Percentiles rank a stretch among this genome's conserved stretches.
Evolutionary conservation across 1,284 basidiomycete genomes (phyloP).

Genomic region (Heterobasidion annosum): DNA sequence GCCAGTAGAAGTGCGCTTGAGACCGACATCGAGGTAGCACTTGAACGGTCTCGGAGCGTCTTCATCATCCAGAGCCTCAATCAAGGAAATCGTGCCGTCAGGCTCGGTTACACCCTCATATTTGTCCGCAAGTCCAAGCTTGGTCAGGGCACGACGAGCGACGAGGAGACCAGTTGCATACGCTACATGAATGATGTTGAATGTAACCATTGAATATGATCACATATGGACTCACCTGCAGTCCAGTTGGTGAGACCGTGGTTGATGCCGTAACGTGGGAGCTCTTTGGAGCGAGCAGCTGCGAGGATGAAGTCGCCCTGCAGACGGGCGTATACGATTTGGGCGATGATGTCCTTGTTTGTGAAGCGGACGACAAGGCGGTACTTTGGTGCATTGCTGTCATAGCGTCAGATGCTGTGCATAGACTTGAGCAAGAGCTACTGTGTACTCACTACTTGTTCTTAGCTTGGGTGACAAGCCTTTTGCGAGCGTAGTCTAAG

Average conservation of each 20-base stretch:
- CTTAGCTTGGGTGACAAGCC: slow-evolving; percentile 95
- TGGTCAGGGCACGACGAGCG: slow-evolving; percentile 92
- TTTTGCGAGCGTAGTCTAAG: slow-evolving; percentile 93
- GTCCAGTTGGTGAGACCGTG: slow-evolving; percentile 99
- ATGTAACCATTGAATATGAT: not conserved
- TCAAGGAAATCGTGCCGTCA: slow-evolving; percentile 79
- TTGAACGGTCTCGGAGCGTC: slow-evolving; percentile 98
- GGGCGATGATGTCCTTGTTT: slow-evolving; percentile 86
- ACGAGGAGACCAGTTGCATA: slow-evolving; percentile 97
- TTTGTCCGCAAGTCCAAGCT: slow-evolving; percentile 97
- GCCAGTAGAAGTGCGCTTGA: slow-evolving; percentile 97
- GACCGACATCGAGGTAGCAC: slow-evolving; percentile 96
- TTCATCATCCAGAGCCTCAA: slow-evolving; percentile 82
- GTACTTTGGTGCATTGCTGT: slow-evolving; percentile 92
- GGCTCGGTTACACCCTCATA: slow-evolving; percentile 95
- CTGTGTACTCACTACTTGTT: slow-evolving; percentile 90
- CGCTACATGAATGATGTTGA: slow-evolving; percentile 35
- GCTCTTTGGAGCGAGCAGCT: slow-evolving; percentile 84
- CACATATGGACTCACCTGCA: slow-evolving; percentile 48
- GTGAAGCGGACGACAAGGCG: slow-evolving; percentile 97
- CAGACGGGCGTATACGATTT: slow-evolving; percentile 95
- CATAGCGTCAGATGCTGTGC: not conserved
- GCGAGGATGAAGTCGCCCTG: slow-evolving; percentile 94
- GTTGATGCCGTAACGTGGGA: slow-evolving; percentile 94
- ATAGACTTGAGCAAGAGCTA: not conserved